Percentiles rank a stretch among this genome's conserved stretches.
Conservation (phyloP, 176 grass and related monocot genomes). For the Pontederia paniculata region DNA sequence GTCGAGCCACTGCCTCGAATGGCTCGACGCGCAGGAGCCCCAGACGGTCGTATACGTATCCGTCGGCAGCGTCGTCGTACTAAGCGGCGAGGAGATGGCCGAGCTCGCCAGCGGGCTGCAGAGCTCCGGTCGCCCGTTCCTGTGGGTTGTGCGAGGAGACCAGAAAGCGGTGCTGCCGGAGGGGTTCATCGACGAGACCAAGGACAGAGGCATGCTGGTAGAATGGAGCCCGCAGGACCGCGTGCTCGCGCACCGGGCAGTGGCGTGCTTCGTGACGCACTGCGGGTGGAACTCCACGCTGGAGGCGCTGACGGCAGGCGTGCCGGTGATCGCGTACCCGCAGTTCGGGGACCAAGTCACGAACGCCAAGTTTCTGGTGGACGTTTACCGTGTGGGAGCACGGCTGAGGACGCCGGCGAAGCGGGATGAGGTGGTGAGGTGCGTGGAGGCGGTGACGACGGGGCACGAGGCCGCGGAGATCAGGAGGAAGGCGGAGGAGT, state of each 20-base stretch:
- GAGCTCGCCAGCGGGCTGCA: conserved; percentile 56
- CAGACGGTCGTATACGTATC: conserved; percentile 62
- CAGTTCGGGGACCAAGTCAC: conserved; percentile 76
- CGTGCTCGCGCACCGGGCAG: conserved; percentile 43
- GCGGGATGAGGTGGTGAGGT: conserved; percentile 25
- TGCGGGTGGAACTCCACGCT: conserved; percentile 84
- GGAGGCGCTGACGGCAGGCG: conserved; percentile 51
- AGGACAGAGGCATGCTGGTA: conserved; percentile 40
- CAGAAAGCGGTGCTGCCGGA: conserved; percentile 21
- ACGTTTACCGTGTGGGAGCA: conserved; percentile 47
- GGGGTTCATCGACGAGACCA: conserved; percentile 29
- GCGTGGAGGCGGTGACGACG: conserved; percentile 31
- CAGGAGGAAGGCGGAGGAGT: conserved; percentile 22
- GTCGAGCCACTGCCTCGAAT: conserved; percentile 32
- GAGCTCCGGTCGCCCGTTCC: conserved; percentile 33
- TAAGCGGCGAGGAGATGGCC: conserved; percentile 29
- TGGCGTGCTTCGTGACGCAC: conserved; percentile 74
- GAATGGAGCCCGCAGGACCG: conserved; percentile 69
- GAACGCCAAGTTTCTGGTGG: conserved; percentile 50
- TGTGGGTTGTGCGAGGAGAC: conserved; percentile 72
- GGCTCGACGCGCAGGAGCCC: conserved; percentile 41
- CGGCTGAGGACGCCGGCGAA: conserved; percentile 30
- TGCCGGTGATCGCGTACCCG: conserved; percentile 61
- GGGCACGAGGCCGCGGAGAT: conserved; percentile 26
- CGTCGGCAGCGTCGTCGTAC: conserved; percentile 58